Conservation (phyloP, 2,329 filamentous ascomycete species). For the Sporothrix pseudoabietina region DNA sequence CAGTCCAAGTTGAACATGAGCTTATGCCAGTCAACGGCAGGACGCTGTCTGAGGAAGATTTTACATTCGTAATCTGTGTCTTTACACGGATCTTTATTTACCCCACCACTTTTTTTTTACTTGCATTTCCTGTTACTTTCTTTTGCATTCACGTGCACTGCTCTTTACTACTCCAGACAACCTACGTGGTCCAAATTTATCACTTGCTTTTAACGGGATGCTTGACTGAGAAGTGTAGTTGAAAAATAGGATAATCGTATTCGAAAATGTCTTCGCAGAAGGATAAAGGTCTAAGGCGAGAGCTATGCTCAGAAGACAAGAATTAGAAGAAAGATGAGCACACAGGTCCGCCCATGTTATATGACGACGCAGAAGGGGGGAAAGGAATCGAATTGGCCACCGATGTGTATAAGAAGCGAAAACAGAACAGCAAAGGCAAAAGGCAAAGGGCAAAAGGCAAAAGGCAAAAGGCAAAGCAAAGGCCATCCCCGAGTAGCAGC, state of each 20-base stretch:
- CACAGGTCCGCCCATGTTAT: not conserved
- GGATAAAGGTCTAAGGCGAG: not conserved
- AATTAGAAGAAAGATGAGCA: not conserved
- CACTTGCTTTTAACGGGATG: not conserved
- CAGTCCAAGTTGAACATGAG: not conserved
- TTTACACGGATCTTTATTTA: conserved; percentile 7
- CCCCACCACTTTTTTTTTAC: conserved; percentile 13
- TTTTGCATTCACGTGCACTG: not conserved
- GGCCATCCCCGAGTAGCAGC: not conserved
- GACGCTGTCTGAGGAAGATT: not conserved
- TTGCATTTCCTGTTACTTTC: not conserved
- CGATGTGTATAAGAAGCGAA: not conserved
- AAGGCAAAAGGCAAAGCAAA: not conserved
- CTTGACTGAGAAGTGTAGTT: not conserved
- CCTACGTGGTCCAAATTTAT: not conserved
- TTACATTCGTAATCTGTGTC: conserved; percentile 18
- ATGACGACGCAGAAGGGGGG: not conserved
- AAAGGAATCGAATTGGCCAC: conserved; percentile 1
- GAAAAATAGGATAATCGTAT: not conserved
- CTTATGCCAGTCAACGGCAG: not conserved
- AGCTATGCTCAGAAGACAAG: not conserved
- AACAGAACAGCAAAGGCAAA: not conserved
- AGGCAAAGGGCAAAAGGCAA: not conserved
- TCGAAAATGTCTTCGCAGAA: conserved; percentile 11
- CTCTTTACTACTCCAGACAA: not conserved